These are phyloP conservation scores for Boletales sp. DNA, from an alignment of 768 basidiomycete species.

Conservation along the genomic window DNA sequence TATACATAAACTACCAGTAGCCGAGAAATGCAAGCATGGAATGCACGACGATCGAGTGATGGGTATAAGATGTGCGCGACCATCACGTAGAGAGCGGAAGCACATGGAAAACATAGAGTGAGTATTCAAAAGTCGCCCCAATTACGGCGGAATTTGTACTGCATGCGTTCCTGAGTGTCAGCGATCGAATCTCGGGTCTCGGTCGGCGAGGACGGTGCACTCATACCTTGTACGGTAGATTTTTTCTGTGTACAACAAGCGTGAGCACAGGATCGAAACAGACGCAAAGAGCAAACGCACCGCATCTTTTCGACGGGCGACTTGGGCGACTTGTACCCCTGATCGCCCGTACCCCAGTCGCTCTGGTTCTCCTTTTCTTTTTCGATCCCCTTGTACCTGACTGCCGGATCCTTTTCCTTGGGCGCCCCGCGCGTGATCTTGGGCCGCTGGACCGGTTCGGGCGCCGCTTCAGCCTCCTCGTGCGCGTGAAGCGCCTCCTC, in stretches of 20 bases:
- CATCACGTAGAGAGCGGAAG: conserved; percentile 9
- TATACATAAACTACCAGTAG: neutral
- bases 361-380: conserved; percentile 51
- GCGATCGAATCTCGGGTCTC: conserved; percentile 30
- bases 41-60: conserved; percentile 3
- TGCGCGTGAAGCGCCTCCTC: conserved; percentile 63
- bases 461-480: conserved; percentile 30
- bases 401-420: conserved; percentile 58
- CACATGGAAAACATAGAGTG: conserved; percentile 6
- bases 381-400: conserved; percentile 56
- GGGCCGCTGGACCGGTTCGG: conserved; percentile 31
- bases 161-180: conserved; percentile 57
- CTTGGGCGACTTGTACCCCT: conserved; percentile 69
- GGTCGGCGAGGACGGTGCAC: conserved; percentile 1
- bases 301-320: conserved; percentile 75
- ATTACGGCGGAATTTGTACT: conserved; percentile 87
- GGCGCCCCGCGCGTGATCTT: conserved; percentile 55
- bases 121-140: conserved; percentile 78
- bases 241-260: conserved; percentile 51
- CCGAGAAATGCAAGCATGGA: conserved; percentile 1
- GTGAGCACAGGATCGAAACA: neutral
- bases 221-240: conserved; percentile 84
- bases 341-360: conserved; percentile 70
- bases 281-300: conserved; percentile 40
- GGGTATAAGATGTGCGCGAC: conserved; percentile 26